Base-by-base conservation (phyloP, 2,329 filamentous ascomycete genomes). In the Trichoderma polysporum region DNA sequence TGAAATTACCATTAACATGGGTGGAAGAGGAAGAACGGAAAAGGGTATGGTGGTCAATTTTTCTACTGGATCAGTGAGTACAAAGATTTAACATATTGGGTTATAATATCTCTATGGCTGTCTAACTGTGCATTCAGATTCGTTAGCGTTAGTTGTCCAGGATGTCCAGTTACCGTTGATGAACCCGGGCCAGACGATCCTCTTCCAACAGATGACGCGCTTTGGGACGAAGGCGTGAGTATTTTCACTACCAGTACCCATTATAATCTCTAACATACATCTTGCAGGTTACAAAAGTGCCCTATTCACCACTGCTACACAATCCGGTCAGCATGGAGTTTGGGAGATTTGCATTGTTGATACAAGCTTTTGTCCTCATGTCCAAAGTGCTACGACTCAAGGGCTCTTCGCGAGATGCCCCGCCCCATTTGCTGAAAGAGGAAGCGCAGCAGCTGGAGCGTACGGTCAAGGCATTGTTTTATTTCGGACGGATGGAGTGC, bases 141-240 rank as follows among this genome's bases (percentile, higher is more conserved):
- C 47, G 35, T 52, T 13, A n/a, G 33, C 47, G 12, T 62, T 13
- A 39, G 25, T 22, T 62, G 47, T 31, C 59, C 59, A 13, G 59
- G 59, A 2, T 62, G 47, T 19, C 59, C 59, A 29, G 25, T 33
- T 29, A 47, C 59, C 2, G 17, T 62, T 22, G 59, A 53, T 15
- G 59, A 62, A 3, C 59, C 59, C 13, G 25, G 33, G 12, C 47
- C 33, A 41, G 45, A 52, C 7, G 47, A 62, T 31, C 22, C n/a
- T 12, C 59, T 62, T 2, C 59, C 59, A 15, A 19, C 47, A 12
- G 59, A 62, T 10, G 59, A 62, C 8, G 31, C 33, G 33, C 33
- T 62, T 17, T 62, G 59, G 59, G 47, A 62, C 25, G 59, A 62
- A n/a, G 59, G 59, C 2, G 59, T 62, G 19, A 9, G 59, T 62